Evolutionary conservation across 768 basidiomycete species (phyloP), one percentile per base, ranked within the genome.

Genomic region (Myochromella boudieri): DNA sequence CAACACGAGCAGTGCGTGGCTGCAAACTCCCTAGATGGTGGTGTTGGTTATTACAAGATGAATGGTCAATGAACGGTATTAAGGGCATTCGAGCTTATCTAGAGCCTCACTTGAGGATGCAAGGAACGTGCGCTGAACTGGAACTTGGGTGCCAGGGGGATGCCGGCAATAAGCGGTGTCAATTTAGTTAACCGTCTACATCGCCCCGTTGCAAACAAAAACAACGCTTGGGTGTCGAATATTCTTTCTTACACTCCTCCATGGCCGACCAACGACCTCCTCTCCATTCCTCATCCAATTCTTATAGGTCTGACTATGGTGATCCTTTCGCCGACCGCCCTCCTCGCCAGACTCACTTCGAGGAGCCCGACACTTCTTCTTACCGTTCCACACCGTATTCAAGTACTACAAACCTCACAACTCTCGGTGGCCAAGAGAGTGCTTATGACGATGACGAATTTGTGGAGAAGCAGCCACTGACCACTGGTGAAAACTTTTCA

Each of bases 301-400:
- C 53, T 24, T 65, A 62, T 38, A 44, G 12, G 37, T 65, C 64
- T 48, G 65, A 59, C 14, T 74, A 75, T 42, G 71, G 67, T 24
- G 86, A 91, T 63, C 90, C 90, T 5, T 91, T 91, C 62, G 73
- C 81, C 39, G 87, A 91, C 68, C 74, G 80, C 17, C n/a, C n/a
- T n/a, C 76, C 80, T 45, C 80, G 75, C 44, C 78, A 74, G 42
- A 68, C 79, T 33, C 82, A 80, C 41, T 87, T 86, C 58, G 69
- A 76, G 27, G 84, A 86, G 53, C 76, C 79, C 46, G 53, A 70
- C 29, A 64, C 67, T 22, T 70, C 77, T 29, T 77, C 73, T 52
- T 67, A 66, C 44, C 63, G 64, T 49, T 52, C 62, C 38, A 47
- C 64, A 22, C 65, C 67, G 44, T 64, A 68, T 52, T 63, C 70